Base-by-base conservation (phyloP, 2,329 filamentous ascomycete species). In the Fusarium sterilihyphosum region DNA sequence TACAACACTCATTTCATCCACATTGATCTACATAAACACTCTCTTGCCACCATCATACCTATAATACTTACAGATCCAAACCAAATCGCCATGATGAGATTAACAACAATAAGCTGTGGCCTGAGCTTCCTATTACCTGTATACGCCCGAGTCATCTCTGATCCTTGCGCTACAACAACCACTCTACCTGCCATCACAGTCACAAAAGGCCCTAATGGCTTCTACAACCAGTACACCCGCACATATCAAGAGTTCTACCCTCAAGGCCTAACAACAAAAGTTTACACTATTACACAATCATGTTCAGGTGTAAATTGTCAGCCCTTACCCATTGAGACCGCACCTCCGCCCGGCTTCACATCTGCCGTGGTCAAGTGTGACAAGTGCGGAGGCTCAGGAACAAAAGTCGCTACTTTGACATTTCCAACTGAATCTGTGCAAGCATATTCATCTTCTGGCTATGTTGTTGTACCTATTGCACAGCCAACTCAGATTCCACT, bases 371-470 rank as follows among this genome's bases (percentile, higher is more conserved):
- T 69, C 6, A 64, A 70, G 22, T 69, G 67, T 26, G 61, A 46
- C 6, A 49, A n/a, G 0, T 69, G 67, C 4, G 67, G 65, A n/a
- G 50, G 50, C 0, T 16, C 52, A 5, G 67, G 58, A 2, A 64
- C 58, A 1, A 61, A 70, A 1, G 38, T 69, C 1, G 67, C 65
- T 8, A 69, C 65, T 3, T 26, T 69, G 35, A 69, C 67, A 3
- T 69, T 69, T 6, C 67, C 67, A 4, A 33, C 14, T 3, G 26
- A 69, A 22, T 69, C 65, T 29, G 13, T 52, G 2, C 20, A 56
- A n/a, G 65, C 67, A 46, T 69, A 70, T n/a, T 69, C 67, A 12
- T 69, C 57, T 6, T 70, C 43, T 14, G 65, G 67, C 2, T 69
- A 64, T 26, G 5, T 69, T 3, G 43, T 69, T 54, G 43, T 63